These are phyloP conservation scores for Hibiscus syriacus DNA, from an alignment of 345 rosid species.

Conservation along the genomic window DNA sequence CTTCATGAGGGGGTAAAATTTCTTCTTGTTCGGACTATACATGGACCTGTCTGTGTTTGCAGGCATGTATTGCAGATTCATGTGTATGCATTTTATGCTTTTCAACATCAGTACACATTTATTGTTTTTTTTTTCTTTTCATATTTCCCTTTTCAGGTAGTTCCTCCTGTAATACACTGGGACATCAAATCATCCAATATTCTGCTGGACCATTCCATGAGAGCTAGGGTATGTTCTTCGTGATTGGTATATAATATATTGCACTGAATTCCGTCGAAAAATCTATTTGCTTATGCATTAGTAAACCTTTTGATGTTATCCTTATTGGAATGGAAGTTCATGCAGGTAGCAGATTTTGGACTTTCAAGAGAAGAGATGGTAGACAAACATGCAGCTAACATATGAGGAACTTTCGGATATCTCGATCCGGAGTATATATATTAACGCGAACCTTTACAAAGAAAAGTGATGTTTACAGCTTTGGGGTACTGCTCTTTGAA, in stretches of 20 bases:
- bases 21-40: constrained; percentile 7
- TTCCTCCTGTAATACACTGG: constrained; percentile 91
- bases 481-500: constrained; percentile 90
- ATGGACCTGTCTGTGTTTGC: background rate
- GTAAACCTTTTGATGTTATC: too few relatives aligned
- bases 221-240: constrained; percentile 68
- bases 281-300: background rate
- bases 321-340: background rate
- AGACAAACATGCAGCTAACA: constrained; percentile 62
- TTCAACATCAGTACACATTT: background rate
- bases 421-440: constrained; percentile 93
- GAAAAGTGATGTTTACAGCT: constrained; percentile 96
- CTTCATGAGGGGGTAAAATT: constrained; percentile 92
- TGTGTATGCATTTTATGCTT: background rate
- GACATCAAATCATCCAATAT: constrained; percentile 95
- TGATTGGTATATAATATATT: background rate
- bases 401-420: constrained; percentile 91
- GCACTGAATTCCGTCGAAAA: background rate
- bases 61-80: background rate
- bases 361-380: constrained; percentile 96
- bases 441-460: constrained; percentile 77
- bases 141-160: constrained; percentile 51
- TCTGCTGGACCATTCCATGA: constrained; percentile 88
- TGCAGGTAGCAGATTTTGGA: constrained; percentile 95
- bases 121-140: background rate